Evolutionary conservation across 2,329 filamentous ascomycete species (phyloP).

Genomic region (Neurospora sp.): DNA sequence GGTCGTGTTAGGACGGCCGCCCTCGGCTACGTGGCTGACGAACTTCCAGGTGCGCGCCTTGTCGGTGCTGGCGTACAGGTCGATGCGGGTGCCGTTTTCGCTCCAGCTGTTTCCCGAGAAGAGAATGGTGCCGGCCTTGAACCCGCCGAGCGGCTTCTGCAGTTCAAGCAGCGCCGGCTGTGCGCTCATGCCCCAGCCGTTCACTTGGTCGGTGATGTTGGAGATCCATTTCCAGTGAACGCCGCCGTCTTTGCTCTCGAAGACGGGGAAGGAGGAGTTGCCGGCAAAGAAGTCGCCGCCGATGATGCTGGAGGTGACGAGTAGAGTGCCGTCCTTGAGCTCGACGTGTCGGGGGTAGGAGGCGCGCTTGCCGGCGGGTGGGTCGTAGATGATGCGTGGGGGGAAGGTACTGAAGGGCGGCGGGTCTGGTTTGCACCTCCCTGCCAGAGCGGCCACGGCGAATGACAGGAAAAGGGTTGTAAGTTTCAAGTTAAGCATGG

Average conservation of each 20-base stretch:
- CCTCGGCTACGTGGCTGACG: slow-evolving; percentile 53
- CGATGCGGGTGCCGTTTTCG: slow-evolving; percentile 55
- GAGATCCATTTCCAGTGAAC: slow-evolving; percentile 53
- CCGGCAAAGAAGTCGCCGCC: slow-evolving; percentile 1
- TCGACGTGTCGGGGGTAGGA: slow-evolving; percentile 14
- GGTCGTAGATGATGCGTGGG: slow-evolving; percentile 14
- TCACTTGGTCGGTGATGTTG: slow-evolving; percentile 51
- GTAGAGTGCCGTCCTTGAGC: slow-evolving; percentile 15
- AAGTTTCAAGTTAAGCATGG: background rate
- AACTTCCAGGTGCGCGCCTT: slow-evolving; percentile 54
- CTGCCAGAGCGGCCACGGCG: background rate
- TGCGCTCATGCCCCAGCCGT: slow-evolving; percentile 56
- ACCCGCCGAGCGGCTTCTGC: slow-evolving; percentile 45
- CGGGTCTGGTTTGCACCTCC: background rate
- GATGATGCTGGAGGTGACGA: slow-evolving; percentile 10
- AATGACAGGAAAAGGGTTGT: background rate
- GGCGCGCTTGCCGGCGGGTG: slow-evolving; percentile 4
- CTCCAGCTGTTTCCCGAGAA: slow-evolving; percentile 50
- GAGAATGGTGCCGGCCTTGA: slow-evolving; percentile 51
- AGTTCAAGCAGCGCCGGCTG: slow-evolving; percentile 60
- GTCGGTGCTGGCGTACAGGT: slow-evolving; percentile 57
- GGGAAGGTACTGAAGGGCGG: slow-evolving; percentile 7
- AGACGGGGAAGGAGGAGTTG: slow-evolving; percentile 37
- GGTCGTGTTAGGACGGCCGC: slow-evolving; percentile 48
- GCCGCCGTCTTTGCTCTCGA: slow-evolving; percentile 40